Conservation (phyloP, 352 stramenopile species). For the Phytophthora capsici region DNA sequence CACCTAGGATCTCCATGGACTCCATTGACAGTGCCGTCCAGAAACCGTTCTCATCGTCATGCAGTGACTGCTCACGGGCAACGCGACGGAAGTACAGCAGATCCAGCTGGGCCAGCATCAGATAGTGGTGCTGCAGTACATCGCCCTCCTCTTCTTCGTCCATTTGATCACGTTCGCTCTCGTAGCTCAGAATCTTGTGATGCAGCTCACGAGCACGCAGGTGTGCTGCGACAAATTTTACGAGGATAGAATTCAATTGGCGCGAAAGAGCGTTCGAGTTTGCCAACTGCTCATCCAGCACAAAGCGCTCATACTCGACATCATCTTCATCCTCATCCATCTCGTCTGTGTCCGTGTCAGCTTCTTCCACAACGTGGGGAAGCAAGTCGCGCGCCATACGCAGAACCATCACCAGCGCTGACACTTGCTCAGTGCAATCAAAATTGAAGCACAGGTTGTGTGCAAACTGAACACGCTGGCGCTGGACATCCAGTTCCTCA, state of each 20-base stretch:
- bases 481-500: slow-evolving; percentile 49
- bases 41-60: slow-evolving; percentile 60
- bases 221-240: slow-evolving; percentile 76
- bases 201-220: slow-evolving; percentile 73
- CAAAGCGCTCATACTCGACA: slow-evolving; percentile 57
- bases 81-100: slow-evolving; percentile 86
- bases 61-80: slow-evolving; percentile 65
- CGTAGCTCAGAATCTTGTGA: slow-evolving; percentile 69
- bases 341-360: slow-evolving; percentile 76
- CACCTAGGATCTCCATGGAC: slow-evolving; percentile 79
- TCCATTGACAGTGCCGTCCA: slow-evolving; percentile 59
- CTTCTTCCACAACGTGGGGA: slow-evolving; percentile 70
- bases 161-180: slow-evolving; percentile 44
- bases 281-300: slow-evolving; percentile 41
- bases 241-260: slow-evolving; percentile 64
- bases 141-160: slow-evolving; percentile 52
- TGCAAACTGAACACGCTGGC: slow-evolving; percentile 60
- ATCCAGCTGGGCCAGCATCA: slow-evolving; percentile 80
- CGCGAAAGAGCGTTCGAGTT: slow-evolving; percentile 51
- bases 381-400: slow-evolving; percentile 69
- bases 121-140: slow-evolving; percentile 75
- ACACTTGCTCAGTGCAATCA: slow-evolving; percentile 63
- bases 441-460: slow-evolving; percentile 72
- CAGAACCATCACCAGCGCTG: slow-evolving; percentile 62
- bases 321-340: slow-evolving; percentile 75